Evolutionary conservation across 768 basidiomycete species (phyloP).

Genomic region (Boletus rubescentipes): DNA sequence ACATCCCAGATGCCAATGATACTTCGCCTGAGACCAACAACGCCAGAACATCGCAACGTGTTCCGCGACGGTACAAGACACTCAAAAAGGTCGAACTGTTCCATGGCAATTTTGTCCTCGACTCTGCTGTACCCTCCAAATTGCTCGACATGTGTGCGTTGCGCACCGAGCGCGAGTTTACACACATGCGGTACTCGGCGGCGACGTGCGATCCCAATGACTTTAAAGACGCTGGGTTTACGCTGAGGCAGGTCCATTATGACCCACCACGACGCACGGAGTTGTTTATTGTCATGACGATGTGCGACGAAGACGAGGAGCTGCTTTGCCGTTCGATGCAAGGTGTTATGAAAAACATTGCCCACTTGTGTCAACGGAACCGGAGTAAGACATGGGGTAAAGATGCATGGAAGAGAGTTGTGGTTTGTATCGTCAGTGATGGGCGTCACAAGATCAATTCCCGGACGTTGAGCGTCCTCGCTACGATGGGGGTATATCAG

Average conservation of each 20-base stretch:
- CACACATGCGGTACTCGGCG: conserved; percentile 94
- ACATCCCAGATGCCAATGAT: conserved; percentile 34
- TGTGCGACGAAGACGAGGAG: conserved; percentile 94
- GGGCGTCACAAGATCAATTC: conserved; percentile 84
- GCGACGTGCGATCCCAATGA: conserved; percentile 96
- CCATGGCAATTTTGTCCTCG: conserved; percentile 91
- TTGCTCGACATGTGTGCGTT: conserved; percentile 79
- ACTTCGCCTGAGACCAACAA: conserved; percentile 55
- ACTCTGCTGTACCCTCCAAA: conserved; percentile 88
- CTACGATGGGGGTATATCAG: conserved; percentile 93
- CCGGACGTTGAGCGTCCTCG: conserved; percentile 80
- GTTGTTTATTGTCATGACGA: conserved; percentile 96
- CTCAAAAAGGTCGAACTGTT: conserved; percentile 92
- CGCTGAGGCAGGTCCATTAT: conserved; percentile 87
- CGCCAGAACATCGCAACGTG: conserved; percentile 87
- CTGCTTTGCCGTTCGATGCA: conserved; percentile 93
- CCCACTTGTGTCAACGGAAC: conserved; percentile 82
- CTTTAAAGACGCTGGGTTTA: conserved; percentile 80
- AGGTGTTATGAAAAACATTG: conserved; percentile 93
- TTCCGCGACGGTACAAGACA: conserved; percentile 88
- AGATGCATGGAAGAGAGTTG: conserved; percentile 98
- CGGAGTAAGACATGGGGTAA: conserved; percentile 94
- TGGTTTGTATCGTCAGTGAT: conserved; percentile 89
- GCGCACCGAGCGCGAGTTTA: conserved; percentile 85
- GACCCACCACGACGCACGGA: conserved; percentile 90